Base-by-base conservation (phyloP, 2,329 filamentous ascomycete genomes). In the Trichoderma cornu-damae region DNA sequence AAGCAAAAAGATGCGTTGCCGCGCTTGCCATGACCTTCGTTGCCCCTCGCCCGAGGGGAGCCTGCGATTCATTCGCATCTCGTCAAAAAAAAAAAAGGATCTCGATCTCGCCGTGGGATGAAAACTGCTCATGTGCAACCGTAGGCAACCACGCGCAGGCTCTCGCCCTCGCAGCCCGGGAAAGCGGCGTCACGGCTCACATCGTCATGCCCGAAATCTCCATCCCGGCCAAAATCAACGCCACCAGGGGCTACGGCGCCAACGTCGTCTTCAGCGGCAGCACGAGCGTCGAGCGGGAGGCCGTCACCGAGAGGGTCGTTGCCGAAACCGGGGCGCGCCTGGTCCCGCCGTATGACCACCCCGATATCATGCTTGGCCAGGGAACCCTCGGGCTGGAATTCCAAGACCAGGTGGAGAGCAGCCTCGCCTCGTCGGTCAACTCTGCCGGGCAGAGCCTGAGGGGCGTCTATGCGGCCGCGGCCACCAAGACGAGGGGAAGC, bases 111-210 rank as follows among this genome's bases (percentile, higher is more conserved):
- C n/a, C n/a, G n/a, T n/a, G n/a, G n/a, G n/a, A n/a, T n/a, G n/a
- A n/a, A n/a, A n/a, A 32, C 14, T 34, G 7, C 37, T 52, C 20
- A 42, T n/a, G 30, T 3, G 16, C 6, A 8, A 24, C 14, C 24
- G 12, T 22, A 93, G 92, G 93, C 59, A 97, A 97, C 74, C 94
- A 97, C 69, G 93, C 93, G 0, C 91, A 96, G 77, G 93, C 94
- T 1, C 84, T 97, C 57, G 84, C 93, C 2, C 86, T 96, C 50
- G 93, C 93, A 0, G 91, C 93, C 2, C 79, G 78, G 16, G 86
- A 86, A 35, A 83, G 87, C 68, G 75, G 78, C 53, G 85, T 96
- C 61, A 86, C 87, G 9, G 90, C 90, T 0, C 84, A 93, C 75
- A 92, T 97, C 67, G 86, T 97, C 59, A 97, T 97, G 93, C 93